phyloP scores from a whole-genome alignment of 2,329 filamentous ascomycete species.

The Aspergillus pseudoglaucus region DNA sequence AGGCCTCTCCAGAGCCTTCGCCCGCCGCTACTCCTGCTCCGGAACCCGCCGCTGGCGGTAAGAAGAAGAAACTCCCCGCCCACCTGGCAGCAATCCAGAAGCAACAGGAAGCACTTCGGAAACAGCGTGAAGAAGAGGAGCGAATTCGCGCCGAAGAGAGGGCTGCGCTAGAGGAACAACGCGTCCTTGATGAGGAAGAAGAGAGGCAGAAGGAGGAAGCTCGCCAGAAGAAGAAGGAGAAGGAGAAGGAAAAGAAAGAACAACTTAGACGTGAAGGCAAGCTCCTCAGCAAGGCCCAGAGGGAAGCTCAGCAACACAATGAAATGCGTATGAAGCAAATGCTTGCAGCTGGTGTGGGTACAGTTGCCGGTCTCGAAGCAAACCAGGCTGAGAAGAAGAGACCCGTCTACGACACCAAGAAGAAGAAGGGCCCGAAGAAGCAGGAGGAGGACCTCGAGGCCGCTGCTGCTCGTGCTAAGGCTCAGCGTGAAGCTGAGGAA shows the following conservation, averaged over 20 bases:
- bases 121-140: constrained; percentile 42
- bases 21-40: constrained; percentile 32
- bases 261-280: constrained; percentile 45
- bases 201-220: constrained; percentile 42
- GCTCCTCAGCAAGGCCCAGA: constrained; percentile 44
- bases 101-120: constrained; percentile 42
- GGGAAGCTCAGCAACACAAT: constrained; percentile 41
- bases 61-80: constrained; percentile 80
- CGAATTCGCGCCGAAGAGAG: constrained; percentile 34
- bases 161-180: constrained; percentile 34
- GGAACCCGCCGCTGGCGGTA: constrained; percentile 45
- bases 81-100: constrained; percentile 46
- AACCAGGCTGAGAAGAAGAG: constrained; percentile 65
- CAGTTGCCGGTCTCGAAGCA: constrained; percentile 40
- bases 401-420: constrained; percentile 63
- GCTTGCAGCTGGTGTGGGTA: constrained; percentile 40
- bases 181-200: constrained; percentile 37
- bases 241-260: constrained; percentile 46
- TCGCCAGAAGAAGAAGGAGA: constrained; percentile 43
- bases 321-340: constrained; percentile 45
- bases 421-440: constrained; percentile 67
- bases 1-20: background rate
- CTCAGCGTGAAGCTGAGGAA: constrained; percentile 45
- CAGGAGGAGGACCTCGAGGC: constrained; percentile 50
- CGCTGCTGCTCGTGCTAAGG: constrained; percentile 41